Evolutionary conservation across 352 stramenopile species (phyloP), one percentile per base, ranked within the genome.

Genomic region (Phytophthora sp.): DNA sequence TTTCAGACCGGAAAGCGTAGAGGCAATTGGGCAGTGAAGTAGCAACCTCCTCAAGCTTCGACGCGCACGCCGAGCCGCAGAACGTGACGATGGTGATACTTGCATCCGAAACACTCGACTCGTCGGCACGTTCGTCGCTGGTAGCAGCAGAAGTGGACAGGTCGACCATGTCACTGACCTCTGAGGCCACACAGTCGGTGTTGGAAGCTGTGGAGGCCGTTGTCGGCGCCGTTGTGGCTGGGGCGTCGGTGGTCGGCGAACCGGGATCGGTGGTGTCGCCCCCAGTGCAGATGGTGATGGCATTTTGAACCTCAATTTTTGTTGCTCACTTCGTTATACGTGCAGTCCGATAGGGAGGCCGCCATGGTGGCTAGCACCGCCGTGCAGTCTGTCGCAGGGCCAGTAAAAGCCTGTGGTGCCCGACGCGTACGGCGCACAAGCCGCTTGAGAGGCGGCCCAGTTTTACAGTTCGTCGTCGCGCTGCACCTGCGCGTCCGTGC

Each of bases 241-340:
- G 55, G 10, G 44, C 30, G 6, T 42, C 13, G 3, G 61, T 61
- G 21, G 39, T 60, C 17, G 54, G 31, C 1, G 54, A 61, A 7
- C 46, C 38, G 17, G 39, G 18, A 8, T 49, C 24, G 9, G 20
- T 43, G 20, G 54, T 54, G 27, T 30, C 23, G 13, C 48, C 54
- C 9, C 46, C 49, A 13, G 30, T 60, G 49, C 62, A 71, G 9
- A 26, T 17, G 4, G 55, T 54, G 37, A 67, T 44, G 20, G 44
- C 50, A 32, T 63, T 66, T 28, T 61, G 30, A 13, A 72, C 56
- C 52, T 67, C 37, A 21, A 64, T 53, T 38, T n/a, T 68, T 68
- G 63, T 68, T 65, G 56, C 56, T 68, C 5, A 60, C 49, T 4
- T 57, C 57, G 44, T 23, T 58, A 55, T 66, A 71, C 23, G 37